Evolutionary conservation across 495 filamentous ascomycete genomes (phyloP).

Genomic region (Lepidopterella palustris): DNA sequence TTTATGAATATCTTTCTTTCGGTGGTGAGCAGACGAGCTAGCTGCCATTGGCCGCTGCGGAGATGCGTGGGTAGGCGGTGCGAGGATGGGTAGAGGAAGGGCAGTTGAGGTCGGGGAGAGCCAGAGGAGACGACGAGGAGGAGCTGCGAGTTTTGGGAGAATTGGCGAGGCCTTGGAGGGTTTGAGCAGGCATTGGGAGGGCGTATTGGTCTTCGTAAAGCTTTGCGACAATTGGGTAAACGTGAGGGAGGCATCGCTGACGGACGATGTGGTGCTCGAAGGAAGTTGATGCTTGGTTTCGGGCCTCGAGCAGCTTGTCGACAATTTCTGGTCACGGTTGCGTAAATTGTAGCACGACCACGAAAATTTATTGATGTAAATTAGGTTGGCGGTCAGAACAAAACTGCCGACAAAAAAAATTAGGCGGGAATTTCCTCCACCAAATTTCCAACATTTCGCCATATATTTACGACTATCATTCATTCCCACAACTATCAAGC

Average conservation of each 20-base stretch:
- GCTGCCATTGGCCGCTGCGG: conserved; percentile 47
- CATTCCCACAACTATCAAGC: too few relatives aligned
- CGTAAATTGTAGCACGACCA: neutral
- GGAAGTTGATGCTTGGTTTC: neutral
- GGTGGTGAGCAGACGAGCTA: conserved; percentile 68
- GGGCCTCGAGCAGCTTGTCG: neutral
- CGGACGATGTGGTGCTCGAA: neutral
- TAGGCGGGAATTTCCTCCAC: neutral
- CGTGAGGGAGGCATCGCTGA: conserved; percentile 15
- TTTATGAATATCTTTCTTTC: conserved; percentile 62
- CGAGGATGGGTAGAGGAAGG: conserved; percentile 60
- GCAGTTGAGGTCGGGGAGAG: conserved; percentile 65
- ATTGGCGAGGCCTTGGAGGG: conserved; percentile 17
- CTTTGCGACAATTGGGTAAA: conserved; percentile 5
- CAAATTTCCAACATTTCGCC: neutral
- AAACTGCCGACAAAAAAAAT: conserved; percentile 15
- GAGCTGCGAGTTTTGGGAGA: conserved; percentile 24
- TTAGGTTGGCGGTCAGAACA: neutral
- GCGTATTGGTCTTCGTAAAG: conserved; percentile 2
- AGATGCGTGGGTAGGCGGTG: conserved; percentile 36
- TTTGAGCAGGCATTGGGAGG: conserved; percentile 7
- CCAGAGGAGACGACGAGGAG: conserved; percentile 44
- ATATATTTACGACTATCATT: too few relatives aligned
- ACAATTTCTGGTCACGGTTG: neutral
- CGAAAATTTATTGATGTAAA: too few relatives aligned